phyloP scores from a whole-genome alignment of 129 eudicot species.

The Flaveria bidentis region DNA sequence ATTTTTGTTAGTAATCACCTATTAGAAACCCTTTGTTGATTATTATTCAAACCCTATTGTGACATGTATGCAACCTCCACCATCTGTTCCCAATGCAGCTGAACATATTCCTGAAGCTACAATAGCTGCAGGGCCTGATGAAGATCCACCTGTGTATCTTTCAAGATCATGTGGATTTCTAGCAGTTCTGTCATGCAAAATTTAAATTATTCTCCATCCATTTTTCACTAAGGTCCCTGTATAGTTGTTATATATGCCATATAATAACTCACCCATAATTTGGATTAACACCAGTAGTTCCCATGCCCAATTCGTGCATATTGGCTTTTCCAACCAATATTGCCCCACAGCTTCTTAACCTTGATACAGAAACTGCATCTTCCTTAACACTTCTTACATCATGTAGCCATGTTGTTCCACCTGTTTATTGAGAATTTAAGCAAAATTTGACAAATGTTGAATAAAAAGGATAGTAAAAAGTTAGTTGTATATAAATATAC shows the following conservation, averaged over 20 bases:
- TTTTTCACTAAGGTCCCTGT: background rate
- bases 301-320: constrained; percentile 98
- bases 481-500: constrained; percentile 29
- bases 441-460: constrained; percentile 13
- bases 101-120: constrained; percentile 94
- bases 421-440: constrained; percentile 49
- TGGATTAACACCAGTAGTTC: constrained; percentile 97
- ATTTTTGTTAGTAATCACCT: constrained; percentile 18
- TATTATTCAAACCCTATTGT: constrained; percentile 11
- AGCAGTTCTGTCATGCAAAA: constrained; percentile 63
- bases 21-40: background rate
- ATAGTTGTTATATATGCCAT: background rate
- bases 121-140: constrained; percentile 98
- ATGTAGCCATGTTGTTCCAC: constrained; percentile 86
- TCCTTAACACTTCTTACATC: constrained; percentile 67
- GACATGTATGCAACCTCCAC: constrained; percentile 75
- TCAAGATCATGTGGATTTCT: constrained; percentile 92
- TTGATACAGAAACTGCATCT: constrained; percentile 88
- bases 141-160: constrained; percentile 98
- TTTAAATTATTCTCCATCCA: background rate
- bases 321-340: constrained; percentile 95
- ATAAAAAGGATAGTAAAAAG: background rate
- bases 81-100: constrained; percentile 97
- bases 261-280: constrained; percentile 70
- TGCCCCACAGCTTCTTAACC: constrained; percentile 80